Base-by-base conservation (phyloP, 2,329 filamentous ascomycete species). In the Sporothrix pseudoabietina region DNA sequence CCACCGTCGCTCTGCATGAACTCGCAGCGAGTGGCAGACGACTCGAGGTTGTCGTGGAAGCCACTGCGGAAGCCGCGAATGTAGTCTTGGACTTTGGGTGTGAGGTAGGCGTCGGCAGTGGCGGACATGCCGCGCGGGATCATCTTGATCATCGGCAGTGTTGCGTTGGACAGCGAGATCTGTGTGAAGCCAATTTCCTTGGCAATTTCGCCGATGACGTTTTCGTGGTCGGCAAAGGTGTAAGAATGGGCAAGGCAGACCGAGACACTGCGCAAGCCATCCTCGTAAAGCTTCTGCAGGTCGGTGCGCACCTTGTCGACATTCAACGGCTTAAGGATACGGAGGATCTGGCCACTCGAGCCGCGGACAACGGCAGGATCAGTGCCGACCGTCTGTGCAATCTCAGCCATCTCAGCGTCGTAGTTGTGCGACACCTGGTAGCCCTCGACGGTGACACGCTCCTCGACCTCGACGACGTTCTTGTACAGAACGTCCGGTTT, bases 401-500 rank as follows among this genome's bases (percentile, higher is more conserved):
- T 85, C 77, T 88, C 85, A 0, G 94, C 94, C 78, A 97, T 93
- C 82, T 97, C 94, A 0, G 94, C 47, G 26, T 72, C 49, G 30
- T 69, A 52, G 32, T 41, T 71, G 41, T 66, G 61, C 7, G 73
- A 71, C 22, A 72, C 63, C 47, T 72, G 70, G 30, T 71, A 49
- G 59, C 59, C 94, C 80, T 97, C 94, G 16, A 97, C 83, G 0
- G 94, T 97, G 2, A 97, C 94, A 49, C 94, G 86, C 85, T 98
- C 94, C 74, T 96, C 91, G 55, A 98, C 87, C 83, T 98, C 94
- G 19, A 97, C 85, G 0, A 97, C 94, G 61, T 85, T 86, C 78
- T 94, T 90, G 80, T 97, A 97, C 4, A 98, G 84, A 4, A 96
- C 92, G 77, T 97, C 93, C 0, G 94, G 94, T 79, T 95, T 94